Evolutionary conservation across 306 rosid genomes (phyloP).

Genomic region (Dalbergia cultrata): DNA sequence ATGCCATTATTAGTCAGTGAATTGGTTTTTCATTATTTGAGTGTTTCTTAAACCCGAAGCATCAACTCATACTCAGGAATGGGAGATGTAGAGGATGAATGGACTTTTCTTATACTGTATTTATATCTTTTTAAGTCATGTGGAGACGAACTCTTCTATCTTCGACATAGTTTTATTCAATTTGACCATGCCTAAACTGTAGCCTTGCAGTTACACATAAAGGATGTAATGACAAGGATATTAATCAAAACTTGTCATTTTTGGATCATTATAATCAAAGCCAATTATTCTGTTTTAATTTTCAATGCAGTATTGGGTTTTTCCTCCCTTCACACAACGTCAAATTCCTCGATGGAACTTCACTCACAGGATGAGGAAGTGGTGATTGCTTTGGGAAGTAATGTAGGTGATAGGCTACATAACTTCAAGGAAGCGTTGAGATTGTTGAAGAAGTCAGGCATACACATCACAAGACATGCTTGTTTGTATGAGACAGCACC

Average conservation of each 20-base stretch:
- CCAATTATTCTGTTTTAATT: slow-evolving; percentile 37
- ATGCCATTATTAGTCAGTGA: background rate
- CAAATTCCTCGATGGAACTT: slow-evolving; percentile 60
- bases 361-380: slow-evolving; percentile 83
- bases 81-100: background rate
- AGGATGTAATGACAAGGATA: slow-evolving; percentile 17
- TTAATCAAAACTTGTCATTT: slow-evolving; percentile 14
- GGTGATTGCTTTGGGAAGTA: slow-evolving; percentile 93
- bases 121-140: background rate
- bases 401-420: slow-evolving; percentile 80
- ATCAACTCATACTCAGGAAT: slow-evolving; percentile 1
- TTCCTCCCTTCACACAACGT: slow-evolving; percentile 57
- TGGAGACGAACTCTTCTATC: background rate
- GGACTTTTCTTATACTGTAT: slow-evolving; percentile 2
- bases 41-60: slow-evolving; percentile 26
- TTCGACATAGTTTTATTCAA: background rate
- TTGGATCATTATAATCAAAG: slow-evolving; percentile 3
- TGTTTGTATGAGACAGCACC: slow-evolving; percentile 95
- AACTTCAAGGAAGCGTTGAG: slow-evolving; percentile 85
- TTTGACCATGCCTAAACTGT: slow-evolving; percentile 11
- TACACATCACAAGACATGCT: slow-evolving; percentile 77
- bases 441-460: slow-evolving; percentile 74
- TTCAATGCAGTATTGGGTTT: slow-evolving; percentile 56
- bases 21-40: background rate
- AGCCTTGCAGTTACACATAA: slow-evolving; percentile 1